A percentile compares a stretch with the other conserved stretches of the same genome.
Conservation (phyloP, 2,329 filamentous ascomycete genomes). For the Gnomoniopsis smithogilvyi region DNA sequence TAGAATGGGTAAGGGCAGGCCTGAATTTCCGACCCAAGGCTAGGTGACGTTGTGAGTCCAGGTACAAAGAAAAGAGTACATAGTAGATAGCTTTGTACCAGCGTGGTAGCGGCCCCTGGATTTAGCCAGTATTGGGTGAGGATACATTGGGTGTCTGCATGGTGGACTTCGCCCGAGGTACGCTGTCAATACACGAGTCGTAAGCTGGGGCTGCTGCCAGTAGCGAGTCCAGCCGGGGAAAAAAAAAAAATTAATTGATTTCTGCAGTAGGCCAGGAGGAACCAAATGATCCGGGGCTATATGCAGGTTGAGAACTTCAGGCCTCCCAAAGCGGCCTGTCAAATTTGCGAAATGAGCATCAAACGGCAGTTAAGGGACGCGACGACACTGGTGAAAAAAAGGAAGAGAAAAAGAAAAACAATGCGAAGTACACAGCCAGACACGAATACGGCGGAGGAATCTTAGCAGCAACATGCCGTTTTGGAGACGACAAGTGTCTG, state of each 20-base stretch:
- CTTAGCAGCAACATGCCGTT: neutral
- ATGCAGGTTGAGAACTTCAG: neutral
- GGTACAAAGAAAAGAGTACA: neutral
- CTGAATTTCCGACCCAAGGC: conserved; percentile 10
- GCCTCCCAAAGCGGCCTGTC: neutral
- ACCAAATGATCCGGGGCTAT: neutral
- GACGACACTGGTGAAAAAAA: neutral
- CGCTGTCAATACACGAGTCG: neutral
- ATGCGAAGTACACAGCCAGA: neutral
- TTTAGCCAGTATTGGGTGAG: neutral
- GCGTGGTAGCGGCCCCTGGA: neutral
- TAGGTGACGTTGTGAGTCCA: neutral
- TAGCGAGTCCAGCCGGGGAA: neutral
- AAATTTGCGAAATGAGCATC: neutral
- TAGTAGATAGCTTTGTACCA: conserved; percentile 3
- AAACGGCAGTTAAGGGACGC: neutral
- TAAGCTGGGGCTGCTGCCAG: conserved; percentile 9
- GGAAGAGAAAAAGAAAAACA: no score
- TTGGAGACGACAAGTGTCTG: neutral
- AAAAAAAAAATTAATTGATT: conserved; percentile 9
- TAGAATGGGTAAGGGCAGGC: conserved; percentile 15
- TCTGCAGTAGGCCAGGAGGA: conserved; percentile 11
- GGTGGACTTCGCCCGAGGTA: neutral
- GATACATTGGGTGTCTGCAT: neutral
- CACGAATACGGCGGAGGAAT: neutral